Percentiles rank a stretch among this genome's conserved stretches.
These are phyloP conservation scores for Claviceps sp. DNA, from an alignment of 2,329 filamentous ascomycete species.

Conservation along the genomic window DNA sequence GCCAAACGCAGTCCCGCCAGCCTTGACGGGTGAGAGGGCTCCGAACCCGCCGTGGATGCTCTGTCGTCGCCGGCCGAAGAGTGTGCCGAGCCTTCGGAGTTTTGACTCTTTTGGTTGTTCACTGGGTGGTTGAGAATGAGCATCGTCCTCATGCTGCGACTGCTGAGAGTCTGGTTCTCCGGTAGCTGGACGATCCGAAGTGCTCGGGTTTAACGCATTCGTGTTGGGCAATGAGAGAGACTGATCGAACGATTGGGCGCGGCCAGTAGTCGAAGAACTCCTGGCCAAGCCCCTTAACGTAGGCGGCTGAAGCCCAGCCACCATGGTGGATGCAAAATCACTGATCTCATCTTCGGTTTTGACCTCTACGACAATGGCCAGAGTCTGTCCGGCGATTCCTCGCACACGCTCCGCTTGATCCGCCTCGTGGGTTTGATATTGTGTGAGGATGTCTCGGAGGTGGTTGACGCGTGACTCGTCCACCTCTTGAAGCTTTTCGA, in stretches of 20 bases:
- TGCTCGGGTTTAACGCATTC: not conserved
- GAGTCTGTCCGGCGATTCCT: slow-evolving; percentile 60
- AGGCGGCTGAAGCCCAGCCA: slow-evolving; percentile 24
- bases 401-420: slow-evolving; percentile 72
- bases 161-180: slow-evolving; percentile 3
- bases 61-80: slow-evolving; percentile 49
- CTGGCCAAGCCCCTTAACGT: slow-evolving; percentile 28
- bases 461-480: slow-evolving; percentile 86
- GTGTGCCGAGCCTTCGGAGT: slow-evolving; percentile 52
- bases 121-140: slow-evolving; percentile 2
- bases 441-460: slow-evolving; percentile 79
- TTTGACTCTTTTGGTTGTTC: slow-evolving; percentile 32
- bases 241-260: slow-evolving; percentile 7
- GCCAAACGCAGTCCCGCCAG: slow-evolving; percentile 38
- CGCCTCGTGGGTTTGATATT: slow-evolving; percentile 83
- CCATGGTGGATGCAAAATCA: slow-evolving; percentile 42
- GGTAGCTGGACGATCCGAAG: slow-evolving; percentile 3
- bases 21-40: slow-evolving; percentile 42
- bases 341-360: slow-evolving; percentile 80
- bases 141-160: slow-evolving; percentile 4
- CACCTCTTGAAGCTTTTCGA: slow-evolving; percentile 79
- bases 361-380: slow-evolving; percentile 75
- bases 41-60: slow-evolving; percentile 52
- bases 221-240: not conserved
- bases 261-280: slow-evolving; percentile 21